Percentiles rank a stretch among this genome's conserved stretches.
These are phyloP conservation scores for Prinsepia uniflora DNA, from an alignment of 306 rosid genomes.

Conservation along the genomic window DNA sequence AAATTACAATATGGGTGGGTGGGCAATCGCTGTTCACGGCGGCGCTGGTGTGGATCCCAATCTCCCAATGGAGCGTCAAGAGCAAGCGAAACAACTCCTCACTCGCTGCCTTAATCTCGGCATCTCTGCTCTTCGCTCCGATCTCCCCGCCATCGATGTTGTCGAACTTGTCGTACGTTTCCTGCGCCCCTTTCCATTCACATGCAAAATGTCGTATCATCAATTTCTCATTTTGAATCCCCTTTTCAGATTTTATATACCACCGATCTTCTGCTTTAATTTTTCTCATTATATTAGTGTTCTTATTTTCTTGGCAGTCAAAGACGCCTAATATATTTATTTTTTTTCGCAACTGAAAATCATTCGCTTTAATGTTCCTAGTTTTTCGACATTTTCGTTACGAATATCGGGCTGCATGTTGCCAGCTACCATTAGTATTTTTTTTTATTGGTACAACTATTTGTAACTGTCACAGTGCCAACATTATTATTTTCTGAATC, in stretches of 20 bases:
- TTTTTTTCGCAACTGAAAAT: too few species aligned
- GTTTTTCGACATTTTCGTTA: too few species aligned
- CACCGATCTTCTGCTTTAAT: neutral
- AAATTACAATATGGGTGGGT: slow-evolving; percentile 39
- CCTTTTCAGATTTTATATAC: too few species aligned
- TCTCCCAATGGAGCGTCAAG: slow-evolving; percentile 76
- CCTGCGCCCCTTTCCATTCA: neutral
- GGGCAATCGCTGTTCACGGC: slow-evolving; percentile 97
- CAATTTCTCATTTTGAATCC: neutral
- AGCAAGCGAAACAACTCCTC: slow-evolving; percentile 80
- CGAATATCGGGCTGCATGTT: too few species aligned
- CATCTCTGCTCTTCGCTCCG: slow-evolving; percentile 67
- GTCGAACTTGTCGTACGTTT: slow-evolving; percentile 85
- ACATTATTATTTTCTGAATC: neutral
- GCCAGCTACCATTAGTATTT: neutral
- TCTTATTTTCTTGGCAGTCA: too few species aligned
- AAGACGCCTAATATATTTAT: too few species aligned
- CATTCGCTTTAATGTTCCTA: too few species aligned
- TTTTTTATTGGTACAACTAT: neutral
- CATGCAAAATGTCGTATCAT: neutral
- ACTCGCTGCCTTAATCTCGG: slow-evolving; percentile 81
- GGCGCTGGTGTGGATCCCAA: slow-evolving; percentile 99
- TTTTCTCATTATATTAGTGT: too few species aligned
- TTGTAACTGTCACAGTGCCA: too few species aligned
- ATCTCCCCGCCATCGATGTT: slow-evolving; percentile 72